These are phyloP conservation scores for Macrolepiota fuliginosa DNA, from an alignment of 768 basidiomycete genomes.

Conservation along the genomic window DNA sequence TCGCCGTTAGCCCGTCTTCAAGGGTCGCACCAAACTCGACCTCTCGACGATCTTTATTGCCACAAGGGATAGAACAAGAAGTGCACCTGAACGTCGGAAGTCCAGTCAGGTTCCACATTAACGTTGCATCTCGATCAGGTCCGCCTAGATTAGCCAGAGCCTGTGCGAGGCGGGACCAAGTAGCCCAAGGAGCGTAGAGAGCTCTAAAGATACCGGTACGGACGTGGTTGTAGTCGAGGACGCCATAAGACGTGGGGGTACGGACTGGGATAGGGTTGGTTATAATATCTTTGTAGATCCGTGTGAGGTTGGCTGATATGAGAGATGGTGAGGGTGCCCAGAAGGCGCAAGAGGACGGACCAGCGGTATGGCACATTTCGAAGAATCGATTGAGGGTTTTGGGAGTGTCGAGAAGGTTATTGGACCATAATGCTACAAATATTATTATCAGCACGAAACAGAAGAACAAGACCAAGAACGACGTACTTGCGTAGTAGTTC, in stretches of 20 bases:
- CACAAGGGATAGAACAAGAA: neutral
- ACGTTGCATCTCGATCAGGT: slow-evolving; percentile 23
- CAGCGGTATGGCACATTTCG: slow-evolving; percentile 33
- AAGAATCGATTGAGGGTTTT: slow-evolving; percentile 34
- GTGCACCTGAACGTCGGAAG: slow-evolving; percentile 28
- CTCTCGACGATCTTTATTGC: slow-evolving; percentile 19
- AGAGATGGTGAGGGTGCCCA: slow-evolving; percentile 32
- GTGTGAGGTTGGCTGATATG: slow-evolving; percentile 33
- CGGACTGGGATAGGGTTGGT: slow-evolving; percentile 32
- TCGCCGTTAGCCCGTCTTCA: slow-evolving; percentile 21
- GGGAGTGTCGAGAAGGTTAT: slow-evolving; percentile 35
- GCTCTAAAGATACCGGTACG: slow-evolving; percentile 27
- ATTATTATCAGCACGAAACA: neutral
- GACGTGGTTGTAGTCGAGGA: slow-evolving; percentile 33
- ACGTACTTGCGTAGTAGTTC: slow-evolving; percentile 34
- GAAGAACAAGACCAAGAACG: neutral
- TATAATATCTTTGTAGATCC: slow-evolving; percentile 28
- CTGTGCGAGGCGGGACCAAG: slow-evolving; percentile 31
- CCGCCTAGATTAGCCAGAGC: slow-evolving; percentile 32
- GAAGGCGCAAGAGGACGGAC: slow-evolving; percentile 34
- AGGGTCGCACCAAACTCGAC: slow-evolving; percentile 2
- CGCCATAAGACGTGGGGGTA: slow-evolving; percentile 27
- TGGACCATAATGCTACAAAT: slow-evolving; percentile 29
- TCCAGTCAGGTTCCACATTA: slow-evolving; percentile 22
- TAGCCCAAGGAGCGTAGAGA: slow-evolving; percentile 33